Base-by-base conservation (phyloP, 2,329 filamentous ascomycete genomes). In the Amylocarpus encephaloides region DNA sequence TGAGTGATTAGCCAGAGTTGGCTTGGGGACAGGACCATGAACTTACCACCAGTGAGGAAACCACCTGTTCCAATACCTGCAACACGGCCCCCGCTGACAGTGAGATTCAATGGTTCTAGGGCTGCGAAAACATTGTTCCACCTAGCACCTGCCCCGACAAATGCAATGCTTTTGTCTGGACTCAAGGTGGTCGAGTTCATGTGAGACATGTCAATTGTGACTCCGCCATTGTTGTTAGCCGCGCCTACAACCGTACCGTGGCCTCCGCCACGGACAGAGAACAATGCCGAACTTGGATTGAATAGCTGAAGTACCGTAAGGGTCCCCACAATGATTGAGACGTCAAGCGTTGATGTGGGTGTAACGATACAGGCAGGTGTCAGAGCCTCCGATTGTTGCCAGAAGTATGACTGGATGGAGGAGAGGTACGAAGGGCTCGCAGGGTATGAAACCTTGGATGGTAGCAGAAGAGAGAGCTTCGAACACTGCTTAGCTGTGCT, bases 171-270 rank as follows among this genome's bases (percentile, higher is more conserved):
- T 6, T 61, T 59, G 18, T 66, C 59, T 1, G 54, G 11, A 12
- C 42, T 36, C 43, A 33, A 60, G 53, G 16, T 52, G 38, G 9
- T 68, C 49, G 36, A 41, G 26, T 54, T 51, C 35, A 66, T 67
- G 6, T 74, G 68, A 4, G 73, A 73, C 13, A 55, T 34, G 34
- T 55, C 53, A 54, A 81, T 70, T 9, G 76, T 60, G 1, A 75
- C 67, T 0, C 75, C 75, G 1, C 67, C 71, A 12, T 70, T 61
- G 43, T 75, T 72, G 54, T 71, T 79, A 1, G 76, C 70, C 38
- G 18, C 19, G 13, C 44, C 44, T n/a, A 22, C 18, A 16, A 29
- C 35, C 5, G 44, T 19, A 26, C 33, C n/a, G 33, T 35, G 34
- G 16, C 44, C 44, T 9, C 32, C 44, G n/a, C 44, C 29, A 38